phyloP scores from a whole-genome alignment of 2,329 filamentous ascomycete species.

The Scytalidium lignicola region DNA sequence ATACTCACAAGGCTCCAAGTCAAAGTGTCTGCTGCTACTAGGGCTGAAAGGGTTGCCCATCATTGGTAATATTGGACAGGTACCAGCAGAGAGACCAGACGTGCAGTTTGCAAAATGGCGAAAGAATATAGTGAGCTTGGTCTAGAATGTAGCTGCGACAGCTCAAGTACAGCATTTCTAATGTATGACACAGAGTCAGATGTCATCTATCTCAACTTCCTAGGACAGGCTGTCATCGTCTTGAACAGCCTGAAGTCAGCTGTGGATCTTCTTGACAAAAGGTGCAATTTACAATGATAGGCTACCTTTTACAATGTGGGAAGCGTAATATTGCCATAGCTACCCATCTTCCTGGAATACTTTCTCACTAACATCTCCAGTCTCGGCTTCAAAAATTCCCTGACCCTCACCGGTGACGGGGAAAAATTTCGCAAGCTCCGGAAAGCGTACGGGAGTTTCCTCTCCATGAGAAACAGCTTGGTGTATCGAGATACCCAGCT shows the following conservation, averaged over 20 bases:
- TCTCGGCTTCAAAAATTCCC: conserved; percentile 34
- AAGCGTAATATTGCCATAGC: conserved; percentile 11
- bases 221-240: conserved; percentile 33
- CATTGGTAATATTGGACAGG: conserved; percentile 10
- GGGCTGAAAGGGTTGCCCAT: conserved; percentile 11
- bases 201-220: conserved; percentile 16
- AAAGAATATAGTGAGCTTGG: conserved; percentile 14
- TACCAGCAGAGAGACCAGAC: conserved; percentile 9
- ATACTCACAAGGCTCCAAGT: neutral
- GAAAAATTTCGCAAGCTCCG: conserved; percentile 34
- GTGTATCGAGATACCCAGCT: conserved; percentile 22
- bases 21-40: conserved; percentile 9
- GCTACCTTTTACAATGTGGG: conserved; percentile 35
- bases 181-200: conserved; percentile 26
- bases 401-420: conserved; percentile 36
- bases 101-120: conserved; percentile 10
- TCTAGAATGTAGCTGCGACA: neutral
- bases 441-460: conserved; percentile 23
- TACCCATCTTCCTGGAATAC: neutral
- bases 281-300: conserved; percentile 41
- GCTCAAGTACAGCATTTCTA: neutral
- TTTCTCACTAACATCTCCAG: neutral
- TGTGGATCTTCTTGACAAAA: conserved; percentile 39
- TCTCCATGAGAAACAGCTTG: conserved; percentile 5
- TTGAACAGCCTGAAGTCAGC: conserved; percentile 39